Conservation (phyloP, 2,329 filamentous ascomycete genomes). For the Geosmithia flava region DNA sequence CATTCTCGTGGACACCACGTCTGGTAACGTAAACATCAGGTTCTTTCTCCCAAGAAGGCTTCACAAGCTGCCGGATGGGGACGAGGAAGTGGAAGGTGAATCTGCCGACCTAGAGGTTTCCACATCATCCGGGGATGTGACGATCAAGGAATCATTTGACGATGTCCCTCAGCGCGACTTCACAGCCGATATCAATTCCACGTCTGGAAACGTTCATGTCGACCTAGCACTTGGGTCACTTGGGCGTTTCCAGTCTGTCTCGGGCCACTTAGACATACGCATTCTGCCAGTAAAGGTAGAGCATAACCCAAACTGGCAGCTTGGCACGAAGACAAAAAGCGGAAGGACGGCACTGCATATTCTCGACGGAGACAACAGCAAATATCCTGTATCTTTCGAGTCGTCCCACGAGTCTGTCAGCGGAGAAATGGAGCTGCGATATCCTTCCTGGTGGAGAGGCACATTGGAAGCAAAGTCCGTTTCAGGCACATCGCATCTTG, state of each 20-base stretch:
- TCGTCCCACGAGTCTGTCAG: conserved; percentile 31
- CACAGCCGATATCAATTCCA: conserved; percentile 26
- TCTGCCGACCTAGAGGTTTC: conserved; percentile 27
- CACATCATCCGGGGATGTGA: conserved; percentile 30
- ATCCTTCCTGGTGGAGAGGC: conserved; percentile 39
- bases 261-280: conserved; percentile 25
- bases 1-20: conserved; percentile 28
- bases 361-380: conserved; percentile 10
- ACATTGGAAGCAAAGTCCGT: conserved; percentile 23
- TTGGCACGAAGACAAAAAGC: conserved; percentile 29
- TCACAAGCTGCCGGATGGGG: conserved; percentile 27
- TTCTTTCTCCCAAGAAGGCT: too few species aligned
- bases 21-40: conserved; percentile 28
- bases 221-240: conserved; percentile 24
- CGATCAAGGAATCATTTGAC: conserved; percentile 26
- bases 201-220: conserved; percentile 29
- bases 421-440: conserved; percentile 27
- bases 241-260: conserved; percentile 22
- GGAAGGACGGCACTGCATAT: conserved; percentile 25
- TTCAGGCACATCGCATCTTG: conserved; percentile 23
- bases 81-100: conserved; percentile 17
- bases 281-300: conserved; percentile 30
- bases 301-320: conserved; percentile 2
- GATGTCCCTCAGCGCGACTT: conserved; percentile 33
- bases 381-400: conserved; percentile 15